Percentiles rank a stretch among this genome's conserved stretches.
These are phyloP conservation scores for Mortierella sp. DNA, from an alignment of 371 early-diverging fungal species.

Conservation along the genomic window DNA sequence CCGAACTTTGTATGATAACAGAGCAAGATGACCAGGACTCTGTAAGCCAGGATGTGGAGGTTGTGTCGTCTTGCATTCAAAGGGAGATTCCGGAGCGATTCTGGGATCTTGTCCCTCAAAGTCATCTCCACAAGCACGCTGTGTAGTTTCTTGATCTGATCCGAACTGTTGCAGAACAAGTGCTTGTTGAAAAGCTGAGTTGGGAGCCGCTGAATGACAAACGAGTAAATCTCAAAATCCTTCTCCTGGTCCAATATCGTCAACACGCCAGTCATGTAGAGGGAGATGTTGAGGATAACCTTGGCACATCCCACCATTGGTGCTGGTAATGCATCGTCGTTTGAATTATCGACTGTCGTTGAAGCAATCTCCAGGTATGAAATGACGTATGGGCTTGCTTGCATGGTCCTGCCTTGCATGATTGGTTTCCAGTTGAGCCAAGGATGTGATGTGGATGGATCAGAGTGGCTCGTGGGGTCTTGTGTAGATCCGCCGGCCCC, in stretches of 20 bases:
- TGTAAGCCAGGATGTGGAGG: slow-evolving; percentile 66
- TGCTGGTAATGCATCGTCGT: slow-evolving; percentile 41
- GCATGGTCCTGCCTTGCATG: slow-evolving; percentile 47
- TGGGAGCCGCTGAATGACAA: slow-evolving; percentile 71
- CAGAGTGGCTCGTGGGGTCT: slow-evolving; percentile 6
- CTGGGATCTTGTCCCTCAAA: slow-evolving; percentile 34
- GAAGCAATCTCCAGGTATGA: slow-evolving; percentile 55
- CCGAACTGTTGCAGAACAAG: slow-evolving; percentile 70
- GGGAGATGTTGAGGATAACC: slow-evolving; percentile 56
- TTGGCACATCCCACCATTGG: slow-evolving; percentile 41
- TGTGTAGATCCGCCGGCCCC: slow-evolving; percentile 5
- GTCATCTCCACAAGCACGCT: slow-evolving; percentile 42
- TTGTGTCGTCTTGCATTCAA: slow-evolving; percentile 52
- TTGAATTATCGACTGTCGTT: slow-evolving; percentile 25
- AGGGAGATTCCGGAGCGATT: slow-evolving; percentile 38
- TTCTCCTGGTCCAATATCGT: slow-evolving; percentile 69
- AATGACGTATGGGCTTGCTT: slow-evolving; percentile 59
- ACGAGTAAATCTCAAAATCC: slow-evolving; percentile 72
- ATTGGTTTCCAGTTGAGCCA: slow-evolving; percentile 47
- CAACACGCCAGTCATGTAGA: slow-evolving; percentile 65
- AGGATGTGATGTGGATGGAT: slow-evolving; percentile 22
- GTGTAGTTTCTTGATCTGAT: slow-evolving; percentile 55
- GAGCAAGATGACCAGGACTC: slow-evolving; percentile 74
- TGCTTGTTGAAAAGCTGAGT: slow-evolving; percentile 79
- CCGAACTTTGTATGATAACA: slow-evolving; percentile 80